Evolutionary conservation across 2,329 filamentous ascomycete genomes (phyloP).

Genomic region (Neophaeococcomyces mojaviensis): DNA sequence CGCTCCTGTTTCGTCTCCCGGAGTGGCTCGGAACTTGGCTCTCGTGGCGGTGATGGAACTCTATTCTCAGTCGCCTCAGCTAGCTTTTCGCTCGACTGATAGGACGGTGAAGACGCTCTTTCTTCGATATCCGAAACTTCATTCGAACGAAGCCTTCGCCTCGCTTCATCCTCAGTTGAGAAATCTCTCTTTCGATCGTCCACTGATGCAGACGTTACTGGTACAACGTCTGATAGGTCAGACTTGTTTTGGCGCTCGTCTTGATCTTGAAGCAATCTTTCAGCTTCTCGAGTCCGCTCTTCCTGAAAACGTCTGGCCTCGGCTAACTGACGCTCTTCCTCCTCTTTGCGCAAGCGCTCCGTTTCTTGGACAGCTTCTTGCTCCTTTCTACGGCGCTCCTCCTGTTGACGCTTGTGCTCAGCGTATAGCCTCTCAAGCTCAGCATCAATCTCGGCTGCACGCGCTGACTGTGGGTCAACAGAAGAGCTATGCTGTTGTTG

Average conservation of each 20-base stretch:
- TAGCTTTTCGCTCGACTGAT: neutral
- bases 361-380: conserved; percentile 6
- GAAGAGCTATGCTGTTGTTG: conserved; percentile 5
- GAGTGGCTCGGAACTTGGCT: conserved; percentile 7
- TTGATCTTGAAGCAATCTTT: neutral
- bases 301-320: conserved; percentile 11
- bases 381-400: conserved; percentile 10
- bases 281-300: neutral
- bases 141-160: conserved; percentile 24
- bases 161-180: conserved; percentile 23
- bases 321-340: conserved; percentile 21
- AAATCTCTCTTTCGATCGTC: conserved; percentile 14
- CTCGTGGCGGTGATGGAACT: conserved; percentile 1
- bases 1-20: conserved; percentile 18
- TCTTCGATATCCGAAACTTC: conserved; percentile 19
- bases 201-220: conserved; percentile 39
- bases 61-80: neutral
- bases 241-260: conserved; percentile 4
- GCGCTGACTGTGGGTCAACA: conserved; percentile 6
- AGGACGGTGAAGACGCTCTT: conserved; percentile 6
- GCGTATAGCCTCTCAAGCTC: conserved; percentile 20
- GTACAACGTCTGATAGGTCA: conserved; percentile 33
- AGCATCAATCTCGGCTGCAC: conserved; percentile 21
- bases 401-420: conserved; percentile 14
- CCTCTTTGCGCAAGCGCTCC: conserved; percentile 19